Percentiles rank a stretch among this genome's conserved stretches.
phyloP scores from a whole-genome alignment of 345 rosid genomes.

The Excoecaria agallocha region DNA sequence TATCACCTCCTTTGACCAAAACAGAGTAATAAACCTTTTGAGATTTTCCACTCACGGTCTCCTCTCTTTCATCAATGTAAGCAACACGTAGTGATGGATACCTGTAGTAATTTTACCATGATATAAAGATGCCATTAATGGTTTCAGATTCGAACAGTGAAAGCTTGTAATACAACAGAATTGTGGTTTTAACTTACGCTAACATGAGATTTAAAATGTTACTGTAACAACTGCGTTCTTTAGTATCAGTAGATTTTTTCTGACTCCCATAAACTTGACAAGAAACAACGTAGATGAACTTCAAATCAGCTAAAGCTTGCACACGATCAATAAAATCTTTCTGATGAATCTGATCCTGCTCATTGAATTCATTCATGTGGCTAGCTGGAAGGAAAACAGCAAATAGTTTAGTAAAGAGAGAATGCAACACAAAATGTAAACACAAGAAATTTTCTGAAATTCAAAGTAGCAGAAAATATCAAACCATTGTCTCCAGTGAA shows the following conservation, averaged over 20 bases:
- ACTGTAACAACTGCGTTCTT: conserved; percentile 63
- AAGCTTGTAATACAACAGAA: not conserved
- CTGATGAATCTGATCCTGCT: conserved; percentile 17
- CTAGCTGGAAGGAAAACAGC: conserved; percentile 23
- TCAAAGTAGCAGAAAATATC: conserved; percentile 1
- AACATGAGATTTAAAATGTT: conserved; percentile 88
- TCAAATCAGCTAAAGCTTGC: conserved; percentile 76
- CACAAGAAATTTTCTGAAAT: conserved; percentile 2
- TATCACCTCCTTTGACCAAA: conserved; percentile 80
- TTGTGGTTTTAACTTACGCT: conserved; percentile 45
- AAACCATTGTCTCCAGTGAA: conserved; percentile 55
- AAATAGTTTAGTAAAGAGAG: conserved; percentile 10
- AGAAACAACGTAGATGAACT: conserved; percentile 96
- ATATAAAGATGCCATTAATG: conserved; percentile 16
- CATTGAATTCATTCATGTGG: conserved; percentile 31
- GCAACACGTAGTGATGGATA: conserved; percentile 94
- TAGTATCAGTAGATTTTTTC: conserved; percentile 57
- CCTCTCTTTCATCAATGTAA: conserved; percentile 83
- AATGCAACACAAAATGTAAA: not conserved
- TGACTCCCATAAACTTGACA: conserved; percentile 90
- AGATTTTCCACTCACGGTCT: conserved; percentile 46
- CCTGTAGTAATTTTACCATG: conserved; percentile 36
- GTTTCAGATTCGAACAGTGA: conserved; percentile 4
- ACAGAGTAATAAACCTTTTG: conserved; percentile 77
- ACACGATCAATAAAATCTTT: conserved; percentile 33